Base-by-base conservation (phyloP, 306 rosid genomes). In the Glycine tomentella region DNA sequence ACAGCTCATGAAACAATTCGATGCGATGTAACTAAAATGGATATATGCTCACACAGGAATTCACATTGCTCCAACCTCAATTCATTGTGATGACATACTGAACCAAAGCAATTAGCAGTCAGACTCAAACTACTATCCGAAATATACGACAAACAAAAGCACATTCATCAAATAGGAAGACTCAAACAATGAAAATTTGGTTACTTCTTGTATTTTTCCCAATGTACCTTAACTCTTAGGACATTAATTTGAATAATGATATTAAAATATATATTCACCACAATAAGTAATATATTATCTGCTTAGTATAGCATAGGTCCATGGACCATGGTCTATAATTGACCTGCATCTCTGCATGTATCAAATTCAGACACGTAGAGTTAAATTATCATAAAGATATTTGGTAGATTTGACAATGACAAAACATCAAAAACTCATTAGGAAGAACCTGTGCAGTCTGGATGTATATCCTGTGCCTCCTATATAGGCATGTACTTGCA, bases 391-490 rank as follows among this genome's bases (percentile, higher is more conserved):
- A 25, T 20, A 50, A 48, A 69, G 78, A 61, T 76, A 82, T 82
- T 82, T 76, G 75, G 62, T 50, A 63, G 40, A 61, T 72, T 62
- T 49, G 78, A 81, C 36, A 63, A 44, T 81, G 69, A 65, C 61
- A 42, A 25, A 72, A 65, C 78, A 74, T n/a, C 0, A 3, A 52
- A 62, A 58, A 58, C 51, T 7, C 69, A 15, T 76, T 0, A 9
- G 13, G 15, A 14, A 50, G 49, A 48, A 20, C 8, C 15, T 11
- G 59, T 59, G 56, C 46, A 59, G 45, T 25, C 31, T 25, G 2
- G 31, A 25, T 25, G 31, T 38, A 38, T 38, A 38, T 38, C 8
- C 15, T 11, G 59, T 75, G 77, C 50, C 52, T 57, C 10, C 58
- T 62, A 56, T 50, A 6, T 65, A 7, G 16, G 1, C 56, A 38